Evolutionary conservation across 2,329 filamentous ascomycete species (phyloP).

Genomic region (Cordyceps cateniannulata): DNA sequence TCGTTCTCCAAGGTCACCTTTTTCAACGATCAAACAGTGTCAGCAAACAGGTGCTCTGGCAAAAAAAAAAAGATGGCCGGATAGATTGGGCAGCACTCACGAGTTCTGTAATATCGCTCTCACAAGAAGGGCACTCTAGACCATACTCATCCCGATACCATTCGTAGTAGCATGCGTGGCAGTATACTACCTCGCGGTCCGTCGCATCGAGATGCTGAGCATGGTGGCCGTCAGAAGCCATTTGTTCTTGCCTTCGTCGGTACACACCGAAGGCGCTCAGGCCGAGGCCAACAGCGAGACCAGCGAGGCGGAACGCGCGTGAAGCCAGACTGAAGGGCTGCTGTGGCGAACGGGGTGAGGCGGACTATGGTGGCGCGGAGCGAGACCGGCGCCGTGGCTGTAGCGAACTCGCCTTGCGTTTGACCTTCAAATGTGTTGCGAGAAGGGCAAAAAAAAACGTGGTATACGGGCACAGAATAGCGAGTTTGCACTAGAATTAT

Average conservation of each 20-base stretch:
- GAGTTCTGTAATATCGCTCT: slow-evolving; percentile 76
- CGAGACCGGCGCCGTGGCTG: background rate
- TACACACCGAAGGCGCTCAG: slow-evolving; percentile 50
- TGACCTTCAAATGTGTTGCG: background rate
- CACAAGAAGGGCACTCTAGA: slow-evolving; percentile 70
- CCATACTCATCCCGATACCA: slow-evolving; percentile 69
- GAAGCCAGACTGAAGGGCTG: slow-evolving; percentile 43
- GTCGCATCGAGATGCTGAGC: slow-evolving; percentile 42
- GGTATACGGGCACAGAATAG: background rate
- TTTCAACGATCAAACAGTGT: background rate
- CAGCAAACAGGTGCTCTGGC: background rate
- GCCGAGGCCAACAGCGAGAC: slow-evolving; percentile 53
- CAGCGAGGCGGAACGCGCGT: slow-evolving; percentile 46
- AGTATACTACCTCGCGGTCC: slow-evolving; percentile 70
- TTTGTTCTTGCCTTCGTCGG: slow-evolving; percentile 39
- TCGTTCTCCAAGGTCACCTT: slow-evolving; percentile 54
- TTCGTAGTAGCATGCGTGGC: slow-evolving; percentile 72
- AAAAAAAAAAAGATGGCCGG: background rate
- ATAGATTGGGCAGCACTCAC: slow-evolving; percentile 41
- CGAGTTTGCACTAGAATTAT: background rate
- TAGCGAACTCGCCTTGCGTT: background rate
- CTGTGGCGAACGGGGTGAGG: background rate
- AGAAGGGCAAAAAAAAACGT: background rate
- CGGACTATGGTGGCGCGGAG: background rate
- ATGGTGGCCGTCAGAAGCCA: slow-evolving; percentile 26